A percentile compares a stretch with the other conserved stretches of the same genome.
Conservation (phyloP, 2,329 filamentous ascomycete genomes). For the Colletotrichum graminicola region DNA sequence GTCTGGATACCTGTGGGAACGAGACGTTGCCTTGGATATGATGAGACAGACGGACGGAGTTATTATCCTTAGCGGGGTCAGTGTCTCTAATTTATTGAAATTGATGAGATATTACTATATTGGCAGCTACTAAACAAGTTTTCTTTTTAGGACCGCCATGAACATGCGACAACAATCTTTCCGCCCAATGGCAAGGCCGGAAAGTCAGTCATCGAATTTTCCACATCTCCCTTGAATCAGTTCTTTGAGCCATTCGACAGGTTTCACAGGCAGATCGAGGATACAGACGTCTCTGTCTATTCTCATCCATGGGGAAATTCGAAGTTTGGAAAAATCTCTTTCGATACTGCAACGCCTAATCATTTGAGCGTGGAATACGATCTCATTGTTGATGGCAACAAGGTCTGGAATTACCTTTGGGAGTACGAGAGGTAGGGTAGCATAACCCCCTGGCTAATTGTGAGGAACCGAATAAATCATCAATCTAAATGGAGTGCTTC, state of each 20-base stretch:
- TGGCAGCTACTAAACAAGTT: neutral
- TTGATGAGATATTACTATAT: neutral
- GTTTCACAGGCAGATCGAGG: conserved; percentile 71
- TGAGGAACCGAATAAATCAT: neutral
- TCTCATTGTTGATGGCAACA: conserved; percentile 23
- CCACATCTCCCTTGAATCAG: conserved; percentile 74
- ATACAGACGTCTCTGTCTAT: conserved; percentile 32
- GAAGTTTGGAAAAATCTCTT: conserved; percentile 23
- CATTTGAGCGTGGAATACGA: conserved; percentile 26
- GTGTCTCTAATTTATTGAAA: conserved; percentile 4
- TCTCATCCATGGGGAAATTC: conserved; percentile 35
- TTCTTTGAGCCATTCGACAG: conserved; percentile 73
- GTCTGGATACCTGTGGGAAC: conserved; percentile 74
- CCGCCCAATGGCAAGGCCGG: conserved; percentile 52
- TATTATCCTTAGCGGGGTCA: conserved; percentile 71
- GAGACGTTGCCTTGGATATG: conserved; percentile 70
- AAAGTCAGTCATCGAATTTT: conserved; percentile 72
- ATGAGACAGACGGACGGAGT: conserved; percentile 76
- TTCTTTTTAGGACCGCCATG: conserved; percentile 64
- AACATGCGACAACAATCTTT: conserved; percentile 71
- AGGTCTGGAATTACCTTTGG: conserved; percentile 29
- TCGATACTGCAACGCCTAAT: conserved; percentile 22
- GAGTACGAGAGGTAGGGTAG: conserved; percentile 9
- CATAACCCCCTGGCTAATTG: neutral
- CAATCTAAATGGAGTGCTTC: too few relatives aligned